These are phyloP conservation scores for Clonostachys sp. DNA, from an alignment of 2,329 filamentous ascomycete genomes.

Conservation along the genomic window DNA sequence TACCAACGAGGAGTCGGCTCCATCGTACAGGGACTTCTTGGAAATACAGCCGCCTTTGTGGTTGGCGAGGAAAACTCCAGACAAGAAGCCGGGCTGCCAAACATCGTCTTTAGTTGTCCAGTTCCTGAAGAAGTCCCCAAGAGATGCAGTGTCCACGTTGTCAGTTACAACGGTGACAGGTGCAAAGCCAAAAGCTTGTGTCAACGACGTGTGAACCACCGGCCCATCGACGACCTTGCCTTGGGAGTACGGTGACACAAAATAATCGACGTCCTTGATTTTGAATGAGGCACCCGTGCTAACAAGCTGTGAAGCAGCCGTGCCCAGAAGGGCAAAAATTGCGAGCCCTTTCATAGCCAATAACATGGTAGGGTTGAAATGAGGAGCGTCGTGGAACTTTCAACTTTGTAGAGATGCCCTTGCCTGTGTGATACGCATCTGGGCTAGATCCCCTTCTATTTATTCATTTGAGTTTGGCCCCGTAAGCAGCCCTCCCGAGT, in stretches of 20 bases:
- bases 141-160: constrained; percentile 6
- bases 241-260: constrained; percentile 22
- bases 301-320: constrained; percentile 13
- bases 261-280: constrained; percentile 22
- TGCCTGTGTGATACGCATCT: too few relatives aligned
- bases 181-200: constrained; percentile 20
- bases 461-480: too few relatives aligned
- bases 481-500: too few relatives aligned
- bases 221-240: constrained; percentile 13
- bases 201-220: constrained; percentile 4
- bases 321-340: constrained; percentile 5
- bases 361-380: too few relatives aligned
- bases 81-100: constrained; percentile 14
- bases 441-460: too few relatives aligned
- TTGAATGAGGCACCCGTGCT: constrained; percentile 21
- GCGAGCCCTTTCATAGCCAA: background rate
- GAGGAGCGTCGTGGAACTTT: too few relatives aligned
- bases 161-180: constrained; percentile 25
- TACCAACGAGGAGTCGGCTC: constrained; percentile 7
- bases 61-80: constrained; percentile 10
- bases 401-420: too few relatives aligned
- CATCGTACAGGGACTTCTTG: constrained; percentile 9
- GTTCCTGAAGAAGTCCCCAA: constrained; percentile 17
- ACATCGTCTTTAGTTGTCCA: constrained; percentile 21
- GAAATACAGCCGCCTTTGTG: constrained; percentile 7